Evolutionary conservation across 345 rosid species (phyloP), one percentile per base, ranked within the genome.

Genomic region (Eucalyptus tenuipes): DNA sequence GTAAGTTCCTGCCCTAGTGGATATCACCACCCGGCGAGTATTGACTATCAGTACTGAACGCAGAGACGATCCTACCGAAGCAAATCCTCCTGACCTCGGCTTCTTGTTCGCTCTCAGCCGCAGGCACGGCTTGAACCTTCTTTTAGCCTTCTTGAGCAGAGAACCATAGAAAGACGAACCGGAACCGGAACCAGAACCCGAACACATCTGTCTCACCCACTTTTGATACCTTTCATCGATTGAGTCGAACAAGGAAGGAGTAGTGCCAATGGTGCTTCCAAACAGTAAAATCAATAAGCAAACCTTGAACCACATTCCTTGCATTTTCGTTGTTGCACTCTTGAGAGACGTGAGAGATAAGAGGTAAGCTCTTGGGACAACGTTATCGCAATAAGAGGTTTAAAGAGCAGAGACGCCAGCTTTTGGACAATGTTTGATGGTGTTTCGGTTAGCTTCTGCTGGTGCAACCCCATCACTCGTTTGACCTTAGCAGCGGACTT

Each of bases 1-100:
- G 91, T 91, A 93, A 90, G 88, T 92, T 49, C 94, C 92, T 81
- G 93, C 88, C 40, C 91, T 42, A 27, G 91, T 88, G 53, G 53
- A 86, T 61, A 92, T 90, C 57, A 90, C 89, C 79, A 88, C 94
- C 52, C 93, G 88, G 90, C 91, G 92, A 61, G 87, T 87, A 88
- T 92, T 94, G 18, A 90, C 48, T 48, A 59, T 64, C 8, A 93
- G 92, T 29, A 94, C 45, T 5, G 95, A 66, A 66, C 12, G 40
- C 5, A 66, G 11, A 31, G 79, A 3, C 22, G 24, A 20, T 16
- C 80, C 80, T 20, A 15, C 79, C 40, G 11, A n/a, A 66, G 42
- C 80, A 68, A 68, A 31, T 68, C 24, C 79, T 66, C 79, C 1
- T 16, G 22, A 2, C 79, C 40, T n/a, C 22, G 22, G 11, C 31